These are phyloP conservation scores for Teratosphaeria pseudoeucalypti DNA, from an alignment of 2,329 filamentous ascomycete species.

Conservation along the genomic window DNA sequence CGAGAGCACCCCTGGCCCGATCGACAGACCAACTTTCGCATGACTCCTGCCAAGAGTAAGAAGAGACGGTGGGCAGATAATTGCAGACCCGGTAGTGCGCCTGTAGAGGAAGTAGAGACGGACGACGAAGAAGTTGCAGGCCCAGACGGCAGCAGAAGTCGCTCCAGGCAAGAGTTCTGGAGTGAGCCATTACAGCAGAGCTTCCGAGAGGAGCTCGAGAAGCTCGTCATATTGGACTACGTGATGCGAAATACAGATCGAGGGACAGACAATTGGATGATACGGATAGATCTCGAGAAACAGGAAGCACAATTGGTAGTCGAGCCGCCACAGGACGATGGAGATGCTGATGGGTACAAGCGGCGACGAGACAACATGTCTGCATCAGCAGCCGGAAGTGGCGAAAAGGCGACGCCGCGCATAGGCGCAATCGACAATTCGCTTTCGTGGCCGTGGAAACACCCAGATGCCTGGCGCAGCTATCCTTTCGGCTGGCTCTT, in stretches of 20 bases:
- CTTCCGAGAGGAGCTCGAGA: slow-evolving; percentile 91
- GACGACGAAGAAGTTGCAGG: slow-evolving; percentile 18
- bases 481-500: slow-evolving; percentile 99
- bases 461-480: slow-evolving; percentile 82
- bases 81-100: slow-evolving; percentile 57
- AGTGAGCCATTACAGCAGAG: slow-evolving; percentile 79
- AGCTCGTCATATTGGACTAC: slow-evolving; percentile 93
- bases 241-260: slow-evolving; percentile 98
- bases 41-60: slow-evolving; percentile 58
- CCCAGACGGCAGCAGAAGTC: slow-evolving; percentile 24
- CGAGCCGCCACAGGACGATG: slow-evolving; percentile 53
- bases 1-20: slow-evolving; percentile 96
- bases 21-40: slow-evolving; percentile 58
- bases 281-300: slow-evolving; percentile 80
- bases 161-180: slow-evolving; percentile 59
- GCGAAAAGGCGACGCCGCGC: slow-evolving; percentile 51
- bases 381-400: slow-evolving; percentile 35
- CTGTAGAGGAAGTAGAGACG: slow-evolving; percentile 39
- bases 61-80: slow-evolving; percentile 62
- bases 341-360: slow-evolving; percentile 22
- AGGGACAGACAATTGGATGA: slow-evolving; percentile 98
- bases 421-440: slow-evolving; percentile 97
- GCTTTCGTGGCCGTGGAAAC: slow-evolving; percentile 97
- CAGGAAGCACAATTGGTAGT: slow-evolving; percentile 77
- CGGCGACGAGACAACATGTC: slow-evolving; percentile 72